These are phyloP conservation scores for Podospora appendiculata DNA, from an alignment of 495 filamentous ascomycete species.

Conservation along the genomic window DNA sequence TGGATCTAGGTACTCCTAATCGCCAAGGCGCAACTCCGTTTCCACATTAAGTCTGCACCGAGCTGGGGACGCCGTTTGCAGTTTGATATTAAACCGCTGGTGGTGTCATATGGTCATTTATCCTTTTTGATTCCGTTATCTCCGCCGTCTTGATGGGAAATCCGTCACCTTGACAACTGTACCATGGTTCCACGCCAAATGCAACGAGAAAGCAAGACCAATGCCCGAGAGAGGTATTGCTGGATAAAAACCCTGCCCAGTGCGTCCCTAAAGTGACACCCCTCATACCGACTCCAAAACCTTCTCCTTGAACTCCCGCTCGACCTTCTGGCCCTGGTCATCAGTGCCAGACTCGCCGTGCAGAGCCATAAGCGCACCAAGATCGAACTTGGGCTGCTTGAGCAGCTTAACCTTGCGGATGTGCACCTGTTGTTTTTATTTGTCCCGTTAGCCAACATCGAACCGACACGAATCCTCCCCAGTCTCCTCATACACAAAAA, in stretches of 20 bases:
- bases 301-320: slow-evolving; percentile 97
- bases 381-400: slow-evolving; percentile 97
- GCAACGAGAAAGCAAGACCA: slow-evolving; percentile 44
- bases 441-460: slow-evolving; percentile 10
- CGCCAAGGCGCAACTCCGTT: not conserved
- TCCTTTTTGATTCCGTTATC: slow-evolving; percentile 32
- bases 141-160: slow-evolving; percentile 19
- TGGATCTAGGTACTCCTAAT: not conserved
- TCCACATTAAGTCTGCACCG: slow-evolving; percentile 3
- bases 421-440: slow-evolving; percentile 75
- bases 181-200: slow-evolving; percentile 48
- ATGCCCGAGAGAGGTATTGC: slow-evolving; percentile 43
- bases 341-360: slow-evolving; percentile 96
- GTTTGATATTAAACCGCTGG: not conserved
- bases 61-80: slow-evolving; percentile 5
- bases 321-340: slow-evolving; percentile 96
- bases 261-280: slow-evolving; percentile 34
- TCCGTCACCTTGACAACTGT: slow-evolving; percentile 40
- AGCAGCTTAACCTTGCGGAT: slow-evolving; percentile 99
- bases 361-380: slow-evolving; percentile 85
- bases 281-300: slow-evolving; percentile 88
- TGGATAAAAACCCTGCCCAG: slow-evolving; percentile 41
- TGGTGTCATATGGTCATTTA: slow-evolving; percentile 22
- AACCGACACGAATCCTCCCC: not conserved
- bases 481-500: too few species aligned